A percentile compares a stretch with the other conserved stretches of the same genome.
phyloP scores from a whole-genome alignment of 805 yeast species.

The Myxozyma geophila region DNA sequence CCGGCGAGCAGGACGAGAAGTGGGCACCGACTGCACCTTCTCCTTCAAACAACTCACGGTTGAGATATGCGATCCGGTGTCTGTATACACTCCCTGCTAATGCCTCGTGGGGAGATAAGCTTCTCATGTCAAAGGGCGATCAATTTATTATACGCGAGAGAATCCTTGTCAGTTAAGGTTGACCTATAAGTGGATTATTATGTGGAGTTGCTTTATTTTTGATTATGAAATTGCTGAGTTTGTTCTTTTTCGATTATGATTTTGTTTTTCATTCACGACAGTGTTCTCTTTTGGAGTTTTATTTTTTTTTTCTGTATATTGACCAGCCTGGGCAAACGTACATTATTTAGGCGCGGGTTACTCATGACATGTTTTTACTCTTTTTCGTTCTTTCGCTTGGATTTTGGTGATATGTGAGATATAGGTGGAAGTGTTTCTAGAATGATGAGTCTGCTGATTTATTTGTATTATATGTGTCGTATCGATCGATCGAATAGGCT shows the following conservation, averaged over 20 bases:
- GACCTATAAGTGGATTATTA: not conserved
- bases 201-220: constrained; percentile 11
- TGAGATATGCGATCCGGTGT: constrained; percentile 35
- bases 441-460: too few relatives aligned
- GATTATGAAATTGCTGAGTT: not conserved
- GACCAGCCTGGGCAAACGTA: not conserved
- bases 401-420: too few relatives aligned
- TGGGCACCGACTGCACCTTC: constrained; percentile 33
- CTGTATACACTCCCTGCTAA: constrained; percentile 34
- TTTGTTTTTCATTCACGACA: not conserved
- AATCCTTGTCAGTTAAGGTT: constrained; percentile 3
- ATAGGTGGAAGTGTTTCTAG: too few relatives aligned
- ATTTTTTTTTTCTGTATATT: not conserved
- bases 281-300: not conserved
- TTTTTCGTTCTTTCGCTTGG: not conserved
- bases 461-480: too few relatives aligned
- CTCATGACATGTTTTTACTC: not conserved
- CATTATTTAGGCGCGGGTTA: not conserved
- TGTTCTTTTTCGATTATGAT: not conserved
- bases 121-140: constrained; percentile 31
- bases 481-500: too few relatives aligned
- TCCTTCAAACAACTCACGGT: constrained; percentile 17
- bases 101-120: constrained; percentile 36
- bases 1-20: constrained; percentile 16
- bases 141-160: constrained; percentile 32